Conservation (phyloP, 306 rosid species). For the Phaseolus lunatus region DNA sequence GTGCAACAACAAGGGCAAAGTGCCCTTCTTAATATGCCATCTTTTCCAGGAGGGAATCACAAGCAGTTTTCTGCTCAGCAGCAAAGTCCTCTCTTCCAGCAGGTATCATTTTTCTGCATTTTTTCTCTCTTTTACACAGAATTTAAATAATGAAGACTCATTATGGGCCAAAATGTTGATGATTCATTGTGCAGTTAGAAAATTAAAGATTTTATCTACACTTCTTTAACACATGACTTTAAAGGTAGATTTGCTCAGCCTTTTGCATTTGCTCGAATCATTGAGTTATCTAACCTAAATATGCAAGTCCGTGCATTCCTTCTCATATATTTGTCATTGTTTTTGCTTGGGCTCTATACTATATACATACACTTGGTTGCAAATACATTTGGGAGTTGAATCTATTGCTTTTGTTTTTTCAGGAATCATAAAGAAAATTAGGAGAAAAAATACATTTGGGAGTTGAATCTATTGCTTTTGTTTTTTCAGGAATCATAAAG, state of each 20-base stretch:
- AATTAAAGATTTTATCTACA: not conserved
- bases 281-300: not conserved
- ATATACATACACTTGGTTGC: too few relatives aligned
- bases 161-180: not conserved
- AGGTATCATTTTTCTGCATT: slow-evolving; percentile 50
- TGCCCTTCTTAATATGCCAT: slow-evolving; percentile 64
- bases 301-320: not conserved
- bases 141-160: slow-evolving; percentile 5
- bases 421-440: not conserved
- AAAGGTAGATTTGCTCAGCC: not conserved
- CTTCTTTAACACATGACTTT: not conserved
- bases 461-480: not conserved
- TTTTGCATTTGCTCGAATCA: not conserved
- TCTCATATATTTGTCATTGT: not conserved
- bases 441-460: slow-evolving; percentile 3
- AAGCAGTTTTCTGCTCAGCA: slow-evolving; percentile 76
- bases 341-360: not conserved
- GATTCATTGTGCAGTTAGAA: not conserved
- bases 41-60: slow-evolving; percentile 70
- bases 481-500: not conserved
- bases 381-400: not conserved
- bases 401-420: not conserved
- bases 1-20: slow-evolving; percentile 85
- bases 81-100: slow-evolving; percentile 80
- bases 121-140: not conserved